A percentile compares a stretch with the other conserved stretches of the same genome.
Conservation (phyloP, 2,329 filamentous ascomycete species). For the Pseudogymnoascus sp. region DNA sequence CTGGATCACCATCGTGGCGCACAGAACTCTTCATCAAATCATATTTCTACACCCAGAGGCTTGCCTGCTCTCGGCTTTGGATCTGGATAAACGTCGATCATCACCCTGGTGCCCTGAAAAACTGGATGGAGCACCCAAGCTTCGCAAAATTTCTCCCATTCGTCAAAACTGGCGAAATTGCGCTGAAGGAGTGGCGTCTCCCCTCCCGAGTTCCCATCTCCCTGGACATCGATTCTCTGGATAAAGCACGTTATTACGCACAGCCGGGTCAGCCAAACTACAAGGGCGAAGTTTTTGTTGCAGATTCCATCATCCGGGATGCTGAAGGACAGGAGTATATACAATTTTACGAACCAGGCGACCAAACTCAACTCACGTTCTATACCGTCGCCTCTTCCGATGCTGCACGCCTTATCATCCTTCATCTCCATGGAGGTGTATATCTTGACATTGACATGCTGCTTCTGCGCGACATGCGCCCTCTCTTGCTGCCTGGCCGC, state of each 20-base stretch:
- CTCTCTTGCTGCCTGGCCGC: background rate
- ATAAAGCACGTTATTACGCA: background rate
- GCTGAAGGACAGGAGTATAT: background rate
- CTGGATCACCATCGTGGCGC: background rate
- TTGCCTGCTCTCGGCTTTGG: background rate
- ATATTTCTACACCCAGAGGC: background rate
- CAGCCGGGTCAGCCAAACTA: background rate
- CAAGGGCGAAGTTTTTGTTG: background rate
- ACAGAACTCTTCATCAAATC: conserved; percentile 2
- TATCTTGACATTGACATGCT: conserved; percentile 2
- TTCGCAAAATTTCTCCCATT: conserved; percentile 3
- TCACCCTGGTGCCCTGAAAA: background rate
- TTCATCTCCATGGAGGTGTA: background rate
- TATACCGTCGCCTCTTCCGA: background rate
- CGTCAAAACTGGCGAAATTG: background rate
- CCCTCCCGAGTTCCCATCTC: background rate
- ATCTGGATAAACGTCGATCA: background rate
- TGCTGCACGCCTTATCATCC: conserved; percentile 1
- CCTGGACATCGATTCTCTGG: background rate
- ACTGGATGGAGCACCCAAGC: background rate
- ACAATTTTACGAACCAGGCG: background rate
- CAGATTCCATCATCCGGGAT: background rate
- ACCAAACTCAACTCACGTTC: background rate
- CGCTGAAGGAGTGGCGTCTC: background rate
- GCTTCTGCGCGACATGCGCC: background rate